Evolutionary conservation across 2,329 filamentous ascomycete genomes (phyloP), one percentile per base, ranked within the genome.

Genomic region (Aspergillus neoniger): DNA sequence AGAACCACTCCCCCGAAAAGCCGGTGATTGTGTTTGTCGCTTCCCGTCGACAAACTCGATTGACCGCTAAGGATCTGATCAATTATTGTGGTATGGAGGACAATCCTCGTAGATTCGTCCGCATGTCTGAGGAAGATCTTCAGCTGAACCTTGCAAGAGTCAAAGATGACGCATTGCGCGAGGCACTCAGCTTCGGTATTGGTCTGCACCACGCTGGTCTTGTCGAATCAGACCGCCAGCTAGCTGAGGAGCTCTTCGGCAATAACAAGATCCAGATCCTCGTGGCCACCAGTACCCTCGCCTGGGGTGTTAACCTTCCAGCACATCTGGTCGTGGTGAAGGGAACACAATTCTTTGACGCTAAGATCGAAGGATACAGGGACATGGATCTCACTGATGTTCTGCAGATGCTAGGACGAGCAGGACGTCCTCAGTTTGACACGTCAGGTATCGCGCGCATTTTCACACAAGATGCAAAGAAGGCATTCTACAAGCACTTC

Each of bases 301-400:
- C 95, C 0, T 99, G 95, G 95, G 96, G 95, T 78, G 94, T 99
- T 70, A 99, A 99, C 74, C 81, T 99, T 70, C 96, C 96, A 0
- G 95, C 96, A 1, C 96, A 99, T 78, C 83, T 99, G 5, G 95
- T 99, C 2, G 91, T 99, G 1, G 96, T 99, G 62, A 99, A 99
- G 76, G 95, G 95, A 57, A 99, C 95, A 0, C 96, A 99, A 71
- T 99, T 91, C 79, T 99, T 96, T 73, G 95, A 99, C 70, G 95
- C 95, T 41, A 99, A 99, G 78, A 95, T 91, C 4, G 95, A 98
- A 79, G 94, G 90, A 0, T 99, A 99, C 79, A 95, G 91, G 73
- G 96, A 99, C 76, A 99, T 99, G 96, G 95, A 99, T 74, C 80
- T 99, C 61, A 99, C 95, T 0, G 95, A 99, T 77, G 95, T 99